Conservation (phyloP, 352 stramenopile species). For the Phytophthora sansomeana region DNA sequence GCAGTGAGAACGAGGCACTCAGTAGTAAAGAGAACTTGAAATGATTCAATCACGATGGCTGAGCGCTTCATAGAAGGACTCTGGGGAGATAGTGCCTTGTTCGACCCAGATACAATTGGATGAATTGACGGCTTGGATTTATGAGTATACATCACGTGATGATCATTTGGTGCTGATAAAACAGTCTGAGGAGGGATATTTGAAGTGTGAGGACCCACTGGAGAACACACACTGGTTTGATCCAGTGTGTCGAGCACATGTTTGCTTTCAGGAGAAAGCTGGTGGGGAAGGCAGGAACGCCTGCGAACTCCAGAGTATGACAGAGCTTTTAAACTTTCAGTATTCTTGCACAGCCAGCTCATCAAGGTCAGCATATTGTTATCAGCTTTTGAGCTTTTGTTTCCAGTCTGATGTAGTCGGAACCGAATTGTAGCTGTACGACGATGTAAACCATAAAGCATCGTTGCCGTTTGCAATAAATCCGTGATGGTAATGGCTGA, state of each 20-base stretch:
- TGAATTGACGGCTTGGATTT: background rate
- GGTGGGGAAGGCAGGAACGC: background rate
- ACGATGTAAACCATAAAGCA: slow-evolving; percentile 16
- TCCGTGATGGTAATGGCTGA: slow-evolving; percentile 25
- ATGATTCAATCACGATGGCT: slow-evolving; percentile 9
- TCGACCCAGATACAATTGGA: background rate
- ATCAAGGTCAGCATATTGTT: slow-evolving; percentile 6
- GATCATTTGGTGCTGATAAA: background rate
- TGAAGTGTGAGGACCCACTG: background rate
- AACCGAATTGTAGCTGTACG: background rate
- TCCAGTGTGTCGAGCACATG: background rate
- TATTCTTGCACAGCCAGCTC: slow-evolving; percentile 1
- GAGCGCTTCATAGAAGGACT: slow-evolving; percentile 1
- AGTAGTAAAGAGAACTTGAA: slow-evolving; percentile 24
- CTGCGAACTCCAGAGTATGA: background rate
- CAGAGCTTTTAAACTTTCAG: background rate
- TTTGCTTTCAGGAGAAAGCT: background rate
- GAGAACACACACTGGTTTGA: too few species aligned
- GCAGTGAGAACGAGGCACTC: slow-evolving; percentile 42
- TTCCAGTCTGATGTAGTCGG: background rate
- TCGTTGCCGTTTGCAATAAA: slow-evolving; percentile 6
- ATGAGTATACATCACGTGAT: background rate
- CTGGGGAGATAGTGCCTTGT: background rate
- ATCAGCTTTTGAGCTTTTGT: background rate
- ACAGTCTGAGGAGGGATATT: too few species aligned